These are phyloP conservation scores for Penicillium sp. DNA, from an alignment of 2,329 filamentous ascomycete genomes.

Conservation along the genomic window DNA sequence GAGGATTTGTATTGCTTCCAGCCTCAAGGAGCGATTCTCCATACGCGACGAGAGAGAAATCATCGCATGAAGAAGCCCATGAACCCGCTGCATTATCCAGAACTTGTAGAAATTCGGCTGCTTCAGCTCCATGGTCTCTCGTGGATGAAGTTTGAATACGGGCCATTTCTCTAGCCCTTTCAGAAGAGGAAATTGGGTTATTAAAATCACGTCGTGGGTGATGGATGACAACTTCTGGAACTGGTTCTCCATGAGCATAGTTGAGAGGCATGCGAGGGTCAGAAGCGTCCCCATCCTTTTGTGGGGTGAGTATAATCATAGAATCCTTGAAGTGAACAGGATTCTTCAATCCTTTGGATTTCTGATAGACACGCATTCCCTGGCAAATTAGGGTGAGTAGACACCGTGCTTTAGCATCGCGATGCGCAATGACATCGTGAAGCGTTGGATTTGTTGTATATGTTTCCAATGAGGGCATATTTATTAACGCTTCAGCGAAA, in stretches of 20 bases:
- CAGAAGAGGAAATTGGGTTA: no score
- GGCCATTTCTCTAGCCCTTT: no score
- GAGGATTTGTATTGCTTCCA: not conserved
- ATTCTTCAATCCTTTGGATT: not conserved
- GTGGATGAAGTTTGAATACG: not conserved
- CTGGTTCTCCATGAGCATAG: slow-evolving; percentile 1
- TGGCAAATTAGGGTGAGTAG: not conserved
- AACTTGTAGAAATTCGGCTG: not conserved
- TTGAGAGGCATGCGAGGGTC: slow-evolving; percentile 6
- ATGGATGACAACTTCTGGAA: not conserved
- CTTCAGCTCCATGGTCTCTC: not conserved
- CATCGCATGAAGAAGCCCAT: not conserved
- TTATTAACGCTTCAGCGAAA: not conserved
- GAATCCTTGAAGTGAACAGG: slow-evolving; percentile 3
- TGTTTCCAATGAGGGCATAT: not conserved
- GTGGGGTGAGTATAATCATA: slow-evolving; percentile 3
- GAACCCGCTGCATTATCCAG: not conserved
- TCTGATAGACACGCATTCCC: not conserved
- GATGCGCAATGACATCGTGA: not conserved
- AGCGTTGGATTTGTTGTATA: not conserved
- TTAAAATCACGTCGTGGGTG: not conserved
- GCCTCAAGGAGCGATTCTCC: not conserved
- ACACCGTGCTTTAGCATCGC: slow-evolving; percentile 1
- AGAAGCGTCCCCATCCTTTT: slow-evolving; percentile 2
- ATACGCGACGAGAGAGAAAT: not conserved